phyloP scores from a whole-genome alignment of 495 filamentous ascomycete species.

The Acidomyces sp. region DNA sequence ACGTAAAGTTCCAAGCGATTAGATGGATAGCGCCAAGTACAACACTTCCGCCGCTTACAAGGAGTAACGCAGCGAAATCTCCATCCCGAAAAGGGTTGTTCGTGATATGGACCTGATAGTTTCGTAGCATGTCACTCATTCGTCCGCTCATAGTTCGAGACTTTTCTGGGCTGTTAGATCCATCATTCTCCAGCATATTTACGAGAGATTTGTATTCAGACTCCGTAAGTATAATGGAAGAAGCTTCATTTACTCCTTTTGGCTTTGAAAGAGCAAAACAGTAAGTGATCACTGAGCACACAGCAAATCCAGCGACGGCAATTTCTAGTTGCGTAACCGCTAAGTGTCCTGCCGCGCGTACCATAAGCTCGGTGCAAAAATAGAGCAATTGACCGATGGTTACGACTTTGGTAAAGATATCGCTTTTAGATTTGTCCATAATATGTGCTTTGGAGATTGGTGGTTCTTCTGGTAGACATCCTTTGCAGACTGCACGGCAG shows the following conservation, averaged over 20 bases:
- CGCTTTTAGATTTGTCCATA: conserved; percentile 6
- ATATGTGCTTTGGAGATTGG: conserved; percentile 3
- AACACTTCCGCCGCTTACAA: neutral
- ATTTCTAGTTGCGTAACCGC: conserved; percentile 8
- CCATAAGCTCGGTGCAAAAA: conserved; percentile 1
- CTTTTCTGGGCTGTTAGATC: neutral
- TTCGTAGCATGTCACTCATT: neutral
- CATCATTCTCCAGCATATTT: conserved; percentile 1
- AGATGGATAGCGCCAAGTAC: conserved; percentile 5
- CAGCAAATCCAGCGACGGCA: neutral
- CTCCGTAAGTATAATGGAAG: neutral
- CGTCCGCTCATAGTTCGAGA: neutral
- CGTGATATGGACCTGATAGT: neutral
- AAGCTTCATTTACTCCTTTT: conserved; percentile 1
- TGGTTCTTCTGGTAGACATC: neutral
- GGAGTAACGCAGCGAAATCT: neutral
- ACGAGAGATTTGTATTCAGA: neutral
- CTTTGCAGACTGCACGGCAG: neutral
- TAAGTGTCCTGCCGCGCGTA: neutral
- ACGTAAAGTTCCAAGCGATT: conserved; percentile 3
- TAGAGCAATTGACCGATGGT: conserved; percentile 3
- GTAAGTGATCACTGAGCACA: conserved; percentile 5
- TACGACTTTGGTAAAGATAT: conserved; percentile 1
- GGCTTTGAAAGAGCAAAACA: conserved; percentile 1
- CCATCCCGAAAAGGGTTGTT: neutral